Evolutionary conservation across 768 basidiomycete species (phyloP).

Genomic region (Suillus cothurnatus): DNA sequence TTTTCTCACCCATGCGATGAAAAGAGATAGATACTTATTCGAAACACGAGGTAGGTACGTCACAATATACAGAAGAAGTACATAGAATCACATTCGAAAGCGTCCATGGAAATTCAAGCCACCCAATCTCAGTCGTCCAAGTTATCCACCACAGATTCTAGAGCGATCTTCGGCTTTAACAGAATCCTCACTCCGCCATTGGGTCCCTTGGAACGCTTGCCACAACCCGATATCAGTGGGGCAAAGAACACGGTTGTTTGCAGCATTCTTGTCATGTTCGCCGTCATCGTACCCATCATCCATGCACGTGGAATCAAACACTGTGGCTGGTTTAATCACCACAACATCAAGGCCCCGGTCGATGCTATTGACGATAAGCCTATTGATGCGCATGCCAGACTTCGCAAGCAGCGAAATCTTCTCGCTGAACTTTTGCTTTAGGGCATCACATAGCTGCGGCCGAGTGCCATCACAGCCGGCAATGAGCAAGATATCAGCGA

Average conservation of each 20-base stretch:
- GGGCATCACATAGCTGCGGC: constrained; percentile 37
- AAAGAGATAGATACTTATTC: not conserved
- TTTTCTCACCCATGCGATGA: not conserved
- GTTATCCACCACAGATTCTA: constrained; percentile 38
- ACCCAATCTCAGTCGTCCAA: constrained; percentile 30
- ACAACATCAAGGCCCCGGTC: constrained; percentile 36
- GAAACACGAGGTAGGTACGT: not conserved
- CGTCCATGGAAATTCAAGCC: not conserved
- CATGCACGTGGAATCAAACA: constrained; percentile 30
- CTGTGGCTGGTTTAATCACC: constrained; percentile 24
- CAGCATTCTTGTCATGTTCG: constrained; percentile 5
- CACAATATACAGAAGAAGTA: not conserved
- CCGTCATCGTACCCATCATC: constrained; percentile 37
- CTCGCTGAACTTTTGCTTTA: constrained; percentile 45
- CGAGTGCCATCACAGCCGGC: constrained; percentile 28
- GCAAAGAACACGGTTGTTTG: constrained; percentile 32
- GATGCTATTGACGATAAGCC: constrained; percentile 32
- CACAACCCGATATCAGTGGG: constrained; percentile 41
- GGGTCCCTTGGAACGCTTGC: constrained; percentile 30
- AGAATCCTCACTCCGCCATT: constrained; percentile 32
- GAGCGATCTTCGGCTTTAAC: constrained; percentile 41
- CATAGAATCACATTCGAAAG: not conserved
- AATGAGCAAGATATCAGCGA: constrained; percentile 31
- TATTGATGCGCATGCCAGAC: constrained; percentile 50
- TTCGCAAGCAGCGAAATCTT: constrained; percentile 46